Conservation (phyloP, 495 filamentous ascomycete genomes). For the Filosporella fistucella region DNA sequence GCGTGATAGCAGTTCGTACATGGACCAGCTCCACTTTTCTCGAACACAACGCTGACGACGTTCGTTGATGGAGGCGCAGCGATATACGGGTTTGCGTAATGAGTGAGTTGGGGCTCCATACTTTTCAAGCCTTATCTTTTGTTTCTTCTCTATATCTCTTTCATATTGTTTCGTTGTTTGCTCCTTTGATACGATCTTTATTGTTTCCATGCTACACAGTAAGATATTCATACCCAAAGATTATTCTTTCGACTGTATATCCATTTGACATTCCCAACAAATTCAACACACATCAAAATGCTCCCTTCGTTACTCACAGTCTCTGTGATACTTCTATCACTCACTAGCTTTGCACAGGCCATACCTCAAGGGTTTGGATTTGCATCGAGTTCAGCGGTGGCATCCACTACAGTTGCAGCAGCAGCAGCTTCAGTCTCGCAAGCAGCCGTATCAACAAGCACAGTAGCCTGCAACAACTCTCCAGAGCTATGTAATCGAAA, state of each 20-base stretch:
- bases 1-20: no score
- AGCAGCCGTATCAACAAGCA: constrained; percentile 15
- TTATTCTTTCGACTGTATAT: neutral
- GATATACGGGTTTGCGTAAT: neutral
- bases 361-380: constrained; percentile 10
- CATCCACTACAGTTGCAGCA: constrained; percentile 2
- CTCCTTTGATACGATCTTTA: neutral
- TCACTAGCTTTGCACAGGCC: constrained; percentile 7
- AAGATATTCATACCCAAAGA: no score
- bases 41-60: no score
- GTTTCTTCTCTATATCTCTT: neutral
- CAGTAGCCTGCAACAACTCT: constrained; percentile 61
- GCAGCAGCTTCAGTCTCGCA: constrained; percentile 8
- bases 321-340: constrained; percentile 16
- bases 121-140: constrained; percentile 2
- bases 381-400: neutral
- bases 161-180: neutral
- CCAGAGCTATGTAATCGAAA: constrained; percentile 52
- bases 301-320: constrained; percentile 13
- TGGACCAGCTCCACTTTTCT: no score
- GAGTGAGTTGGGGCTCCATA: neutral
- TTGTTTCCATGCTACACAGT: no score
- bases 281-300: constrained; percentile 10
- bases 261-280: neutral
- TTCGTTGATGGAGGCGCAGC: neutral